These are phyloP conservation scores for Spatholobus suberectus DNA, from an alignment of 306 rosid species.

Conservation along the genomic window DNA sequence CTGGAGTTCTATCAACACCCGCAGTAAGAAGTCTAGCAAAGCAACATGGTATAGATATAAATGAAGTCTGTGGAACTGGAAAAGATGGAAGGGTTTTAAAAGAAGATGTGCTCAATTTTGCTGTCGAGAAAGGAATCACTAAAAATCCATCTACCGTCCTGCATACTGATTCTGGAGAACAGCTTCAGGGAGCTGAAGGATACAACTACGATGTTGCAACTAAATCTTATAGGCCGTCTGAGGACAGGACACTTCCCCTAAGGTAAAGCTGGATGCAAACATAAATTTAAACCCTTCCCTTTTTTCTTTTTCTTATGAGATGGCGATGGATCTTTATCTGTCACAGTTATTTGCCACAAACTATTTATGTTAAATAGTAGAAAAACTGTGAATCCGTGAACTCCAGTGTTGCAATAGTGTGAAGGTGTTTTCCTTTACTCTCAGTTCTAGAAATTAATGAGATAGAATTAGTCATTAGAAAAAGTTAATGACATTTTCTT, in stretches of 20 bases:
- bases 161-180: conserved; percentile 45
- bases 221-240: conserved; percentile 47
- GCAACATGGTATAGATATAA: conserved; percentile 74
- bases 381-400: conserved; percentile 10
- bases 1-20: conserved; percentile 80
- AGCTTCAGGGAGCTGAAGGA: conserved; percentile 47
- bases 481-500: conserved; percentile 21
- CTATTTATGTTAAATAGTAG: conserved; percentile 1
- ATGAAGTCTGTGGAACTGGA: conserved; percentile 78
- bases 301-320: background rate
- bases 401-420: conserved; percentile 12
- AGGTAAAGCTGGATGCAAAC: conserved; percentile 62
- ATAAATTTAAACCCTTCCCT: background rate
- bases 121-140: conserved; percentile 62
- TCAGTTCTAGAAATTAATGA: background rate
- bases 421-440: conserved; percentile 27
- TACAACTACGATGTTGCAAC: conserved; percentile 32
- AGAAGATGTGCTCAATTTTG: conserved; percentile 75
- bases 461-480: background rate
- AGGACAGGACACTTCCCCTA: conserved; percentile 65
- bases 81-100: conserved; percentile 79
- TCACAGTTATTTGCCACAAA: background rate
- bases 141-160: conserved; percentile 49
- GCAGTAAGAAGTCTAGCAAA: conserved; percentile 81
- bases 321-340: conserved; percentile 2